These are phyloP conservation scores for Paramecium octaurelia DNA, from an alignment of 73 alveolate species.

Conservation along the genomic window DNA sequence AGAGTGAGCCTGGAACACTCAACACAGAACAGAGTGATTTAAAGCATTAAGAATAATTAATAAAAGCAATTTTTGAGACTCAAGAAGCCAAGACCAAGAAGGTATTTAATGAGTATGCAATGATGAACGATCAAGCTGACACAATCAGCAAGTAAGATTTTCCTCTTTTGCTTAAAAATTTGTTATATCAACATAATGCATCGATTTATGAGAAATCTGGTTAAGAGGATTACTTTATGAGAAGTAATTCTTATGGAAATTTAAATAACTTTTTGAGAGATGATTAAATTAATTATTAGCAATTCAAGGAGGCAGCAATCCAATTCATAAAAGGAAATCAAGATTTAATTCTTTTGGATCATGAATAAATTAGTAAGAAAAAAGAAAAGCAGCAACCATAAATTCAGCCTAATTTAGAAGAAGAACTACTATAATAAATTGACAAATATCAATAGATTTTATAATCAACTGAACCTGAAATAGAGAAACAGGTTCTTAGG, in stretches of 20 bases:
- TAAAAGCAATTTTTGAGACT: neutral
- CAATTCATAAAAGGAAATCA: neutral
- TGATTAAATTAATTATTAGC: neutral
- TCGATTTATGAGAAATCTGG: slow-evolving; percentile 26
- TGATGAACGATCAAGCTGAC: neutral
- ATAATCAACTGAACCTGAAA: neutral
- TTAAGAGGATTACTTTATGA: slow-evolving; percentile 9
- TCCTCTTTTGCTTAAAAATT: slow-evolving; percentile 14
- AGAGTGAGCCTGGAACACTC: slow-evolving; percentile 23
- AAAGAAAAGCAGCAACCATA: neutral
- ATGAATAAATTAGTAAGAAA: neutral
- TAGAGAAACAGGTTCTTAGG: neutral
- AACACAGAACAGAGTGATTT: neutral
- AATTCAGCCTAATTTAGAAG: neutral
- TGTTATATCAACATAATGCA: slow-evolving; percentile 26
- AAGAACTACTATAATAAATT: slow-evolving; percentile 1
- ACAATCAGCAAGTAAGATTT: neutral
- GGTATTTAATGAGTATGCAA: slow-evolving; percentile 24
- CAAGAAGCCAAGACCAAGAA: slow-evolving; percentile 1
- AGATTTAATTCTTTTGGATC: neutral
- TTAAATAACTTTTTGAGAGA: neutral
- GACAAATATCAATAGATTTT: neutral
- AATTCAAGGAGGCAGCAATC: slow-evolving; percentile 1
- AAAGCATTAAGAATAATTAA: neutral
- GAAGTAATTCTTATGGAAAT: neutral